Evolutionary conservation across 78 protist genomes (phyloP).

Genomic region (Dictyostelium discoideum): dicty_2.7 NC_007089.4:1306501-1307000

Average conservation of each 20-base stretch:
- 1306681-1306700: conserved; percentile 25
- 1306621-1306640: conserved; percentile 53
- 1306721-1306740: conserved; percentile 60
- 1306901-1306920: conserved; percentile 73
- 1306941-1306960: conserved; percentile 37
- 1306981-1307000: conserved; percentile 74
- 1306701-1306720: conserved; percentile 70
- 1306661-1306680: background rate
- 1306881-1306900: conserved; percentile 44
- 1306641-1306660: conserved; percentile 30
- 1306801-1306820: conserved; percentile 63
- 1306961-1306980: conserved; percentile 78
- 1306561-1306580: conserved; percentile 62
- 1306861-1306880: conserved; percentile 66
- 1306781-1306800: conserved; percentile 65
- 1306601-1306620: conserved; percentile 61
- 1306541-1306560: conserved; percentile 62
- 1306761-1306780: conserved; percentile 55
- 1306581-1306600: conserved; percentile 45
- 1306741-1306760: conserved; percentile 69
- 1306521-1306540: conserved; percentile 49
- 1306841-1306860: conserved; percentile 69
- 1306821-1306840: conserved; percentile 37
- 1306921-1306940: conserved; percentile 71
- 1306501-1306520: background rate